A percentile compares a stretch with the other conserved stretches of the same genome.
Evolutionary conservation across 2,329 filamentous ascomycete species (phyloP).

Genomic region (Monosporascus sp.): DNA sequence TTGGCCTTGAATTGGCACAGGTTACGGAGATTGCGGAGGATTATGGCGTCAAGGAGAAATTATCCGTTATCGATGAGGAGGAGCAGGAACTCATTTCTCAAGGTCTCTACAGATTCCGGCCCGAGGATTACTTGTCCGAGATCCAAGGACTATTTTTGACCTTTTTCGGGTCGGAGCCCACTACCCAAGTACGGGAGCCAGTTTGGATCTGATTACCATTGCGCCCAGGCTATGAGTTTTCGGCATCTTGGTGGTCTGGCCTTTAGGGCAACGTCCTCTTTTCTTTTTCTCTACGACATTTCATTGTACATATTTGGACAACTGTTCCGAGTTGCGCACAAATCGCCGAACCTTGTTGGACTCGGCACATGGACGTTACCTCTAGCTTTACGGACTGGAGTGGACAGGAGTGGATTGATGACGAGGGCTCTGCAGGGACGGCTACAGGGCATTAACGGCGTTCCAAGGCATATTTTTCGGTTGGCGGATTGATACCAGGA

Average conservation of each 20-base stretch:
- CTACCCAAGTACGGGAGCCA: conserved; percentile 23
- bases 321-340: conserved; percentile 4
- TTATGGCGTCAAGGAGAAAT: conserved; percentile 58
- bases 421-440: neutral
- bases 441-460: neutral
- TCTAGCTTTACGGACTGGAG: neutral
- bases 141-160: conserved; percentile 64
- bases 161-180: conserved; percentile 43
- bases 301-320: conserved; percentile 29
- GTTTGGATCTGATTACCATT: conserved; percentile 43
- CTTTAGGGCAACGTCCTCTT: neutral
- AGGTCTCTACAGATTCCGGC: conserved; percentile 68
- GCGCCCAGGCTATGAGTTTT: conserved; percentile 2
- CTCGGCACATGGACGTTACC: neutral
- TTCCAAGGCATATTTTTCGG: neutral
- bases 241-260: neutral
- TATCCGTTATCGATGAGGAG: conserved; percentile 67
- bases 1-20: conserved; percentile 84
- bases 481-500: neutral
- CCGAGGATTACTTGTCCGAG: conserved; percentile 79
- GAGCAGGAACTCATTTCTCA: conserved; percentile 62
- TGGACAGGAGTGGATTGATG: neutral
- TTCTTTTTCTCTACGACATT: conserved; percentile 16
- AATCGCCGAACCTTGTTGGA: neutral
- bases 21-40: conserved; percentile 92